phyloP scores from a whole-genome alignment of 169 alveolate genomes.

The Plasmodium cynomolgi region DNA sequence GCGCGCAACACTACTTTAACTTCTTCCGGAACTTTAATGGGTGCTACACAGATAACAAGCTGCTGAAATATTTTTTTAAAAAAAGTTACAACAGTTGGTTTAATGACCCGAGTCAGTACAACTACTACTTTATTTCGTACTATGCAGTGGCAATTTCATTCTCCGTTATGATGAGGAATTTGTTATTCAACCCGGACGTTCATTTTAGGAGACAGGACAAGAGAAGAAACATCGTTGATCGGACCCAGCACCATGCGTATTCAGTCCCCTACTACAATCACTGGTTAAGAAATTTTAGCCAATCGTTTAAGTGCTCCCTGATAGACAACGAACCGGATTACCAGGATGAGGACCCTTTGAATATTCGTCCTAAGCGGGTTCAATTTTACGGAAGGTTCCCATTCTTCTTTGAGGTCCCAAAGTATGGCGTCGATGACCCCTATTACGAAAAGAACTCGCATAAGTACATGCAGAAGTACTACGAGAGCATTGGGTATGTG shows the following conservation, averaged over 20 bases:
- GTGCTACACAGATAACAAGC: conserved; percentile 82
- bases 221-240: conserved; percentile 77
- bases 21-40: conserved; percentile 74
- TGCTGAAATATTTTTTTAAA: conserved; percentile 82
- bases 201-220: conserved; percentile 77
- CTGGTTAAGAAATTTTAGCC: conserved; percentile 79
- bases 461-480: conserved; percentile 81
- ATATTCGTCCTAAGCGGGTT: conserved; percentile 81
- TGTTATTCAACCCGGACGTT: conserved; percentile 73
- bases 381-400: conserved; percentile 85
- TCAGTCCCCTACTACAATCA: conserved; percentile 84
- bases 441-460: conserved; percentile 80
- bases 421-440: conserved; percentile 81
- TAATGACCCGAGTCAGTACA: conserved; percentile 86
- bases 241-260: conserved; percentile 83
- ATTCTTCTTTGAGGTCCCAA: conserved; percentile 82
- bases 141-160: conserved; percentile 66
- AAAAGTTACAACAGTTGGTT: conserved; percentile 84
- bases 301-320: conserved; percentile 78
- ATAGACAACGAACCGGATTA: conserved; percentile 87
- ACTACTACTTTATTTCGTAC: conserved; percentile 80
- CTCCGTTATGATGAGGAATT: conserved; percentile 36
- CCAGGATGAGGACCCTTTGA: conserved; percentile 76
- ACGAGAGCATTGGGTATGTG: conserved; percentile 75
- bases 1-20: conserved; percentile 71